Conservation (phyloP, 2,329 filamentous ascomycete species). For the Calonectria ilicicola region DNA sequence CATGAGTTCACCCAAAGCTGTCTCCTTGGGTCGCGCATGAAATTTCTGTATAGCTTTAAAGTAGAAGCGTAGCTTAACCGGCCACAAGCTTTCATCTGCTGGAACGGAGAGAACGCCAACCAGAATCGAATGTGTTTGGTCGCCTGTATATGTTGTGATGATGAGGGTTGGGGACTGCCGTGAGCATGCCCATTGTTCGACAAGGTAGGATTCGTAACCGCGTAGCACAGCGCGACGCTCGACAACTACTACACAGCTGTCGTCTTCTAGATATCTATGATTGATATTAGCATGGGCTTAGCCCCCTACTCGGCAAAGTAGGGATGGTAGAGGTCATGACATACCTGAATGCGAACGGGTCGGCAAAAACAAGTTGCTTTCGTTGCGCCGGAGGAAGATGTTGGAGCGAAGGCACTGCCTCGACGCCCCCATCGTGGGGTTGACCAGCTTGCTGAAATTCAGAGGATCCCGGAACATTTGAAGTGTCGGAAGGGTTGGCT, state of each 20-base stretch:
- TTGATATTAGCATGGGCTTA: constrained; percentile 20
- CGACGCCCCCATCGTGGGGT: constrained; percentile 28
- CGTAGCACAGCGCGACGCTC: constrained; percentile 76
- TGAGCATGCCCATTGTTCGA: constrained; percentile 98
- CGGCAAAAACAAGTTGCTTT: constrained; percentile 67
- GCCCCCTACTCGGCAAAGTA: background rate
- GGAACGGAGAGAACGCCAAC: constrained; percentile 87
- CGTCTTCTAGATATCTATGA: constrained; percentile 83
- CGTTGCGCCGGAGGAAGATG: constrained; percentile 37
- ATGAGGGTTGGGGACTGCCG: constrained; percentile 89
- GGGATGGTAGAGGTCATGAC: constrained; percentile 25
- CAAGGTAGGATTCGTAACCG: constrained; percentile 93
- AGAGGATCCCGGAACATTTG: constrained; percentile 30
- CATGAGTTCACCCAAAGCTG: constrained; percentile 86
- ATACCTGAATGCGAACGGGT: constrained; percentile 69
- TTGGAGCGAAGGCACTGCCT: constrained; percentile 23
- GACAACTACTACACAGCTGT: constrained; percentile 79
- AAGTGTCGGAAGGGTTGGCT: constrained; percentile 37
- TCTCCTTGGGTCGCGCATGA: constrained; percentile 86
- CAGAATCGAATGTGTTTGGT: constrained; percentile 80
- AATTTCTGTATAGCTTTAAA: constrained; percentile 88
- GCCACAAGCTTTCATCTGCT: constrained; percentile 83
- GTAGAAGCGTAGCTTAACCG: constrained; percentile 81
- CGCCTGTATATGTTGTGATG: constrained; percentile 93
- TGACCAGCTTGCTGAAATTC: constrained; percentile 24